phyloP scores from a whole-genome alignment of 306 rosid genomes.

The Sechiopsis laciniata region DNA sequence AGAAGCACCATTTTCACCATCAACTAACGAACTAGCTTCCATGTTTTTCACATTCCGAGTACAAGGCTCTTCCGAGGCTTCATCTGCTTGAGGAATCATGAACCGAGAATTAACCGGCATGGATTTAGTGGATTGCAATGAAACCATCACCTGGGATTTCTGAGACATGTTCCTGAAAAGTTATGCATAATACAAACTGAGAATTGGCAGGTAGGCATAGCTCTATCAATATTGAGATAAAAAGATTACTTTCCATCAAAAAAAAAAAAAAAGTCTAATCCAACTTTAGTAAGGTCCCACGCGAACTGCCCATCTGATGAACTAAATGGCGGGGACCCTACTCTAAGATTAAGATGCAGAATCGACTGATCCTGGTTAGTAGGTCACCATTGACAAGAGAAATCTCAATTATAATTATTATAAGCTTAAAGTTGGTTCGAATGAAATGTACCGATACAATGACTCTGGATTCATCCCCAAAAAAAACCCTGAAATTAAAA shows the following conservation, averaged over 20 bases:
- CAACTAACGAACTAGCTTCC: slow-evolving; percentile 31
- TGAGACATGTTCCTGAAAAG: slow-evolving; percentile 51
- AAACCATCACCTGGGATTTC: slow-evolving; percentile 41
- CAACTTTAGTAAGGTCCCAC: slow-evolving; percentile 61
- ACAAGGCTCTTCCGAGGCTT: slow-evolving; percentile 32
- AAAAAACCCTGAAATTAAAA: slow-evolving; percentile 1
- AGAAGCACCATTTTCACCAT: slow-evolving; percentile 50
- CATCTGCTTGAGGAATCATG: slow-evolving; percentile 33
- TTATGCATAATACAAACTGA: slow-evolving; percentile 37
- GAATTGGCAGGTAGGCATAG: slow-evolving; percentile 32
- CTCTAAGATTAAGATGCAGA: slow-evolving; percentile 42
- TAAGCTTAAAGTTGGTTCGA: slow-evolving; percentile 23
- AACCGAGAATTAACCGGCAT: slow-evolving; percentile 59
- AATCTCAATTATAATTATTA: slow-evolving; percentile 30
- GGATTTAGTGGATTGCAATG: slow-evolving; percentile 58
- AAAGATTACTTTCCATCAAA: slow-evolving; percentile 37
- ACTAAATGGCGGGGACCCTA: slow-evolving; percentile 69
- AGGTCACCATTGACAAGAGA: slow-evolving; percentile 34
- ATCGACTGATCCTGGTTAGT: slow-evolving; percentile 38
- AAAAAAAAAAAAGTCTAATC: slow-evolving; percentile 28
- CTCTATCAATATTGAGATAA: slow-evolving; percentile 27
- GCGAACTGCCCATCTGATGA: slow-evolving; percentile 37
- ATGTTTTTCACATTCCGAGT: slow-evolving; percentile 32
- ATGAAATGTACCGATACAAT: not conserved
- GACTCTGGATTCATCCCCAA: slow-evolving; percentile 12